Conservation (phyloP, 2,329 filamentous ascomycete species). For the Purpureocillium takamizusanense region DNA sequence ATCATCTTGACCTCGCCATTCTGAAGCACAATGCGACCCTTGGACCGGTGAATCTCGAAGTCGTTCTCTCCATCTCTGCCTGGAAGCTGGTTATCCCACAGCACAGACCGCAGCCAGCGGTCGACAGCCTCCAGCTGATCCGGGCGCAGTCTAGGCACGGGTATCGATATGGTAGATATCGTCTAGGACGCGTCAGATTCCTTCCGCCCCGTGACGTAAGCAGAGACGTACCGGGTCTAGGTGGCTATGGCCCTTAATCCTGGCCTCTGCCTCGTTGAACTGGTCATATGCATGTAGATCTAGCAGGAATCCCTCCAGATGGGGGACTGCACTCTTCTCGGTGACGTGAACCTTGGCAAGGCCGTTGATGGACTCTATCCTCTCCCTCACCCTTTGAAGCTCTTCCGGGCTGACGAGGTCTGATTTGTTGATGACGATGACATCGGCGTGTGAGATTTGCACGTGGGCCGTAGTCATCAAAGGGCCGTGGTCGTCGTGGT, state of each 20-base stretch:
- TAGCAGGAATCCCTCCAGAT: conserved; percentile 76
- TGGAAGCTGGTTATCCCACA: conserved; percentile 71
- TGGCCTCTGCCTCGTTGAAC: conserved; percentile 63
- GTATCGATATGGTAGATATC: conserved; percentile 74
- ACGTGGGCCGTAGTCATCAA: conserved; percentile 87
- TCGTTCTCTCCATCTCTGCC: conserved; percentile 19
- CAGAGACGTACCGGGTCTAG: conserved; percentile 63
- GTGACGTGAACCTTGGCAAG: conserved; percentile 80
- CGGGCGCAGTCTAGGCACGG: conserved; percentile 49
- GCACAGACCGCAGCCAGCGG: conserved; percentile 68
- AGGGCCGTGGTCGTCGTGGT: conserved; percentile 48
- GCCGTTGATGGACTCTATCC: conserved; percentile 80
- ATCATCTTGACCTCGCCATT: conserved; percentile 65
- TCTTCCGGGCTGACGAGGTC: conserved; percentile 69
- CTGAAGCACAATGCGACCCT: conserved; percentile 63
- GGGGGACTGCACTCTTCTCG: conserved; percentile 67
- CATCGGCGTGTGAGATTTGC: conserved; percentile 94
- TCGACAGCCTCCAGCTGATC: conserved; percentile 59
- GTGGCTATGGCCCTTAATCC: conserved; percentile 76
- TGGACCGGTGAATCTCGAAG: conserved; percentile 82
- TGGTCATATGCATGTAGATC: conserved; percentile 91
- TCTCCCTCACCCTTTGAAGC: conserved; percentile 56
- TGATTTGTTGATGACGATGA: conserved; percentile 87
- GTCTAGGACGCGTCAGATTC: conserved; percentile 39
- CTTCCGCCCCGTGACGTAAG: neutral